A percentile compares a stretch with the other conserved stretches of the same genome.
Conservation (phyloP, 345 rosid genomes). For the Garcia nutans region DNA sequence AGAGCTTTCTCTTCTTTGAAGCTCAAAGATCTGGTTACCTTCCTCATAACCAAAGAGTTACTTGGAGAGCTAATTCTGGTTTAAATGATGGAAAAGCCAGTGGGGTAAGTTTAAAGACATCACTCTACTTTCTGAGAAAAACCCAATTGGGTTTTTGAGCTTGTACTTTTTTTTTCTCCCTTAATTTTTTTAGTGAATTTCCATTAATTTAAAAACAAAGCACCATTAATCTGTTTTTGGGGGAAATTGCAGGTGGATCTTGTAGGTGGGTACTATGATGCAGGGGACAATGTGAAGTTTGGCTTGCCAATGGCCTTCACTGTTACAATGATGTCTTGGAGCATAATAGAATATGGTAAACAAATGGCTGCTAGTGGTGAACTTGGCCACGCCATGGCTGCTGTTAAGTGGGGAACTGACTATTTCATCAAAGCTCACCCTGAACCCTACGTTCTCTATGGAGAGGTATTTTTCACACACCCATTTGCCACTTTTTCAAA, state of each 20-base stretch:
- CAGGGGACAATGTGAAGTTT: slow-evolving; percentile 99
- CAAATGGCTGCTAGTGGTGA: slow-evolving; percentile 75
- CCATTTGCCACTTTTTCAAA: neutral
- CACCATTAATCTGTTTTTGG: neutral
- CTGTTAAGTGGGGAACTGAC: slow-evolving; percentile 97
- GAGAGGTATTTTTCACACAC: slow-evolving; percentile 56
- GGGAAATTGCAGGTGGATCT: slow-evolving; percentile 74
- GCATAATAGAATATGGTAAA: slow-evolving; percentile 82
- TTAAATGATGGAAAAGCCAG: slow-evolving; percentile 92
- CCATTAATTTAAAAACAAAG: neutral
- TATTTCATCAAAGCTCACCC: slow-evolving; percentile 97
- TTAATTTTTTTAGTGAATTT: neutral
- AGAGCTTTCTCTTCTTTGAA: slow-evolving; percentile 94
- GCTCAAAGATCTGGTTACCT: slow-evolving; percentile 97
- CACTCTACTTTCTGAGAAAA: too few species aligned
- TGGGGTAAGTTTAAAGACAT: slow-evolving; percentile 58
- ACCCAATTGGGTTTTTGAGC: neutral
- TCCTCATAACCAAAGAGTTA: slow-evolving; percentile 81
- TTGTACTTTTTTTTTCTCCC: neutral
- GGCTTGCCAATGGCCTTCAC: slow-evolving; percentile 99
- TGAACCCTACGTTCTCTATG: slow-evolving; percentile 83
- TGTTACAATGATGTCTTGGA: slow-evolving; percentile 98
- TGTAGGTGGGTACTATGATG: slow-evolving; percentile 97
- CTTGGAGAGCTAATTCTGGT: slow-evolving; percentile 92
- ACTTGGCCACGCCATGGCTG: slow-evolving; percentile 80